These are phyloP conservation scores for Phytopythium oedochilum DNA, from an alignment of 352 stramenopile species.

Conservation along the genomic window DNA sequence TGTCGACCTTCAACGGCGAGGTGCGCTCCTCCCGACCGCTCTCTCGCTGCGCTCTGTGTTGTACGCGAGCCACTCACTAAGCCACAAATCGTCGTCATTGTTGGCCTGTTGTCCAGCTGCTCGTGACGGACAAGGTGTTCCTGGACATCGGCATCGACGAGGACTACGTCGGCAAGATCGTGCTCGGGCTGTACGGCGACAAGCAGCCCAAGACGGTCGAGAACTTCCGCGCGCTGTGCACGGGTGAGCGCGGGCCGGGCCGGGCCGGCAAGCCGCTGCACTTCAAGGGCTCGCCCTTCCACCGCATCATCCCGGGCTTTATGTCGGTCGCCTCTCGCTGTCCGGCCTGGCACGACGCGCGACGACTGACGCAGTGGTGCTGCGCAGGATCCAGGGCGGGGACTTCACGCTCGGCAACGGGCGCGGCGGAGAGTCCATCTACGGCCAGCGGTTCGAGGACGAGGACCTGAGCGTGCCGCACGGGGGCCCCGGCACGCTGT, in stretches of 20 bases:
- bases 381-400: constrained; percentile 86
- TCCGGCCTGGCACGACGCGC: background rate
- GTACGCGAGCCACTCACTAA: too few relatives aligned
- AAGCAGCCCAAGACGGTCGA: constrained; percentile 73
- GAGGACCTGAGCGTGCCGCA: constrained; percentile 85
- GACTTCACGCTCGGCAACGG: constrained; percentile 95
- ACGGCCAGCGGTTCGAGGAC: constrained; percentile 90
- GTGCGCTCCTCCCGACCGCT: too few relatives aligned
- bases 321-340: constrained; percentile 58
- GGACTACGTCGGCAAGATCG: constrained; percentile 80
- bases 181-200: constrained; percentile 76
- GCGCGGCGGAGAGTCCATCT: constrained; percentile 94
- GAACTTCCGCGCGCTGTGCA: constrained; percentile 80
- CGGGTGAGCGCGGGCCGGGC: constrained; percentile 64
- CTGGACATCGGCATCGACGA: constrained; percentile 97
- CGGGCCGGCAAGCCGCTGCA: constrained; percentile 92
- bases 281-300: constrained; percentile 94
- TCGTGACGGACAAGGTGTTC: constrained; percentile 89
- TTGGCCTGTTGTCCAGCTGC: constrained; percentile 18
- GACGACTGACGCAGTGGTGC: background rate
- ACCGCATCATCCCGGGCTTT: constrained; percentile 96
- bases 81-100: too few relatives aligned
- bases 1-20: constrained; percentile 39
- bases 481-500: constrained; percentile 65
- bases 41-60: too few relatives aligned